Evolutionary conservation across 345 rosid genomes (phyloP).

Genomic region (Trapa bicornis): DNA sequence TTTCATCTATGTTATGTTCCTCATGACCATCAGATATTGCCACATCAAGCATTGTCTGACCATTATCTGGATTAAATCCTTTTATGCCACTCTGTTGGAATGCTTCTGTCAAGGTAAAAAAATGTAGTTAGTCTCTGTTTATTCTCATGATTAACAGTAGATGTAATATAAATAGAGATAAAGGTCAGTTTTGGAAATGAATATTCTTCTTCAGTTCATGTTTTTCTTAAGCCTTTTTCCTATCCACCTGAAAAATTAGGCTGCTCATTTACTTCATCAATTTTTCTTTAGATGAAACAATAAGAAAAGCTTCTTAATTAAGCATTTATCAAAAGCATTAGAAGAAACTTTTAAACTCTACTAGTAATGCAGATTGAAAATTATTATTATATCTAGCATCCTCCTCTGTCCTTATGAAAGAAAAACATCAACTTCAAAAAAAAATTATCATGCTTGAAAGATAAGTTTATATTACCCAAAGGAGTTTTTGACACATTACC

Average conservation of each 20-base stretch:
- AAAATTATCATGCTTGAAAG: slow-evolving; percentile 25
- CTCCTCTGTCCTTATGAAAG: background rate
- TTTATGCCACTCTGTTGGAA: slow-evolving; percentile 22
- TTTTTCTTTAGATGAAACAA: background rate
- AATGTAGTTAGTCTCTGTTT: background rate
- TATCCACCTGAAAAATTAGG: background rate
- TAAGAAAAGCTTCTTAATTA: background rate
- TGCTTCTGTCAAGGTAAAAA: slow-evolving; percentile 26
- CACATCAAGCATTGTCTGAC: slow-evolving; percentile 17
- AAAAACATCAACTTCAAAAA: background rate
- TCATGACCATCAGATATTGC: slow-evolving; percentile 15
- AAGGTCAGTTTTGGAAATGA: background rate
- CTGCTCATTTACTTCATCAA: background rate
- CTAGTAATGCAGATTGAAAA: background rate
- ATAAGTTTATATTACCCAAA: slow-evolving; percentile 19
- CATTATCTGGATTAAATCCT: slow-evolving; percentile 30
- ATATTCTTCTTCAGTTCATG: background rate
- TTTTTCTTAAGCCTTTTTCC: background rate
- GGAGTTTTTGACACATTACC: slow-evolving; percentile 16
- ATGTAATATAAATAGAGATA: background rate
- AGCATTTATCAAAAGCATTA: background rate
- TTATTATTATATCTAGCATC: background rate
- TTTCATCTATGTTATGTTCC: slow-evolving; percentile 20
- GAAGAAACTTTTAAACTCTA: slow-evolving; percentile 6
- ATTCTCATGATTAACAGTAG: background rate